Evolutionary conservation across 2,329 filamentous ascomycete genomes (phyloP), one percentile per base, ranked within the genome.

Genomic region (Alternaria alternata): DNA sequence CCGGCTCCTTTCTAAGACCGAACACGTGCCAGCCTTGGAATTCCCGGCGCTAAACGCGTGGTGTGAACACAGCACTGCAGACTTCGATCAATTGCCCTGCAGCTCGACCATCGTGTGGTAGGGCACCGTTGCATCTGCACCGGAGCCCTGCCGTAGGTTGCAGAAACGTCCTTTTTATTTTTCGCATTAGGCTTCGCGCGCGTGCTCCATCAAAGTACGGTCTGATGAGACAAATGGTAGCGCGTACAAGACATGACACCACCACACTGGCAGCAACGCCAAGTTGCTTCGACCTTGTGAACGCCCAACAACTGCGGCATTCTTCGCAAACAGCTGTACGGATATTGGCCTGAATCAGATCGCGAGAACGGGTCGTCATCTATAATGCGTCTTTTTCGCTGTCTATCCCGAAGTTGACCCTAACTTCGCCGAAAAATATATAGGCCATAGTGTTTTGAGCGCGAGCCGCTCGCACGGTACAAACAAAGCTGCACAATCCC

Each of bases 11-110:
- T 42, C 26, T 18, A 54, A 42, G 24, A n/a, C 44, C 47, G 30
- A 57, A 62, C 61, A 67, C 62, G 64, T 65, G 57, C 53, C 54
- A 34, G 26, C 39, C 44, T 39, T 55, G 22, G 46, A 54, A 51
- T 49, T 52, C 58, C 61, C 59, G 59, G 61, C 61, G 61, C 61
- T 64, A 64, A 64, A 59, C 61, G 58, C 54, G 61, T 57, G 42
- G 52, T 51, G 53, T 30, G 18, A 46, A 43, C n/a, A 46, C 43
- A 24, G 44, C 61, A 55, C 55, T 36, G 59, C 54, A 56, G 26
- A 41, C 38, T 34, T 46, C 28, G 30, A 49, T 44, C 43, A 55
- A 53, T 46, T 57, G 62, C 54, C 56, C 55, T 62, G 63, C 58
- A 64, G 61, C 59, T 38, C 9, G 22, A 20, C 18, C 11, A 26